A percentile compares a stretch with the other conserved stretches of the same genome.
phyloP scores from a whole-genome alignment of 306 rosid genomes.

The Casuarina glauca region DNA sequence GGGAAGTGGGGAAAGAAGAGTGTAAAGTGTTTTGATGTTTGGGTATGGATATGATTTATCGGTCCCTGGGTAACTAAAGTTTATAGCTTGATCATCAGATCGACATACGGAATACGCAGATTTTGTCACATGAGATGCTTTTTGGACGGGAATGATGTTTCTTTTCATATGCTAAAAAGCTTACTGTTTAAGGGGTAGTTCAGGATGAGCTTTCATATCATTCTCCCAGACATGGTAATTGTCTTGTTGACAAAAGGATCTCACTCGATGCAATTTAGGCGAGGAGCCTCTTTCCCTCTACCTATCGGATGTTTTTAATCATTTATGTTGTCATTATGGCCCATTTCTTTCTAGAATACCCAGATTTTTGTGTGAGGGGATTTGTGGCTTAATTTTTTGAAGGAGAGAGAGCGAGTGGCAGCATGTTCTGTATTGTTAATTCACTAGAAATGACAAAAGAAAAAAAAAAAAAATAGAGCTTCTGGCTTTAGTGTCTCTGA shows the following conservation, averaged over 20 bases:
- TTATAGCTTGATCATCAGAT: not conserved
- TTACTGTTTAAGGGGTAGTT: constrained; percentile 20
- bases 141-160: constrained; percentile 18
- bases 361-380: constrained; percentile 21
- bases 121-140: constrained; percentile 9
- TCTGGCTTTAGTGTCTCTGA: constrained; percentile 43
- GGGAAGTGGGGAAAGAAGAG: not conserved
- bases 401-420: constrained; percentile 8
- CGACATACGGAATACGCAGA: not conserved
- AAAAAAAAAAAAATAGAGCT: constrained; percentile 11
- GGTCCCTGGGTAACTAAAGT: not conserved
- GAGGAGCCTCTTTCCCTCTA: constrained; percentile 26
- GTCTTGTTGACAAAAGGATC: constrained; percentile 54
- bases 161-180: not conserved
- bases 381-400: constrained; percentile 1
- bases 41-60: not conserved
- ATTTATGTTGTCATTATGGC: constrained; percentile 42
- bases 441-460: constrained; percentile 16
- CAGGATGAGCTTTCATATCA: constrained; percentile 53
- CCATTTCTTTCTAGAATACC: constrained; percentile 35
- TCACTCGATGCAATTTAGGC: constrained; percentile 35
- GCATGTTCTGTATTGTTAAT: constrained; percentile 1
- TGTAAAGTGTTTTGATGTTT: not conserved
- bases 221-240: constrained; percentile 57
- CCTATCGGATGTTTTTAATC: constrained; percentile 25